Base-by-base conservation (phyloP, 1,284 basidiomycete genomes). In the Chiua sp. region DNA sequence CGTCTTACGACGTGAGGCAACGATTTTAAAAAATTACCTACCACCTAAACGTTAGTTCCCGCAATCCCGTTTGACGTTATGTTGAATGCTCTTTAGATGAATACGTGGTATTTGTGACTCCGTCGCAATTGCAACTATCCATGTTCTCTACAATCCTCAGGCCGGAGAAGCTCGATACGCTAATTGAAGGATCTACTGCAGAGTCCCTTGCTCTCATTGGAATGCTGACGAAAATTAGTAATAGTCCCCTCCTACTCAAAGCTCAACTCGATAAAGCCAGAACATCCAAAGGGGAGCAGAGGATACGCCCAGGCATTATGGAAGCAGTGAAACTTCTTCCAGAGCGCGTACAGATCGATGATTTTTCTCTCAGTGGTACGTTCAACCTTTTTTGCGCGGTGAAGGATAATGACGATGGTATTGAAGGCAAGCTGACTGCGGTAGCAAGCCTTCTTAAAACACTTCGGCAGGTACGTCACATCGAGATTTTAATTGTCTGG, bases 61-160 rank as follows among this genome's bases (percentile, higher is more conserved):
- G 37, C 35, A 20, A 39, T 46, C 35, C 48, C 28, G 13, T 30
- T 1, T 26, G 20, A 47, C 47, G n/a, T 26, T 46, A 47, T 47
- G 55, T 37, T 68, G 46, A 63, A n/a, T 23, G 32, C 11, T 54
- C 47, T 37, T 32, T 65, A 97, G 95, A 92, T 70, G 96, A 98
- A 87, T 98, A 96, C 70, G 91, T 96, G 15, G 88, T 98, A 8
- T 98, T 98, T 72, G 82, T 97, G 30, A 89, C 88, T 4, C 95
- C 96, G 0, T 94, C 94, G 1, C 61, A 77, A 23, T 78, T 97
- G 23, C 97, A 99, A 70, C 78, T 93, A 3, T 82, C 86, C 7
- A 91, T 98, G 64, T 96, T 97, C 68, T 77, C 82, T 22, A 87
- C 85, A 53, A 87, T 98, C 18, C 81, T 96, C 12, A 81, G 86